These are phyloP conservation scores for Tolypocladium ovalisporum DNA, from an alignment of 2,329 filamentous ascomycete species.

Conservation along the genomic window DNA sequence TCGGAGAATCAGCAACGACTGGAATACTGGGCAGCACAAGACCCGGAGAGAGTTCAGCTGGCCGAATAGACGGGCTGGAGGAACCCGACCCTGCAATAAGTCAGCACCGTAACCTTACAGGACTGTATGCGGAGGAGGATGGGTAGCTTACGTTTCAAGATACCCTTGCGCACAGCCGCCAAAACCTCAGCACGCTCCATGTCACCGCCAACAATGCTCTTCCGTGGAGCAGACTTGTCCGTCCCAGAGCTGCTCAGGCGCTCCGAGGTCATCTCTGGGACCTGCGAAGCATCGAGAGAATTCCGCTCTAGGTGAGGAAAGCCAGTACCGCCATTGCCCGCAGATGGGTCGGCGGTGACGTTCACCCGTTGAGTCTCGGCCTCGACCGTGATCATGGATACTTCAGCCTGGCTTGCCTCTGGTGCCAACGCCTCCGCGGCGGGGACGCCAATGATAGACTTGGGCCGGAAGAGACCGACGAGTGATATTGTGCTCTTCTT, in stretches of 20 bases:
- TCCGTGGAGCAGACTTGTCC: slow-evolving; percentile 54
- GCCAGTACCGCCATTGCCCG: slow-evolving; percentile 59
- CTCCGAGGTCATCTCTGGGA: slow-evolving; percentile 34
- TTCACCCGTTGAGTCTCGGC: slow-evolving; percentile 80
- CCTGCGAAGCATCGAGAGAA: slow-evolving; percentile 56
- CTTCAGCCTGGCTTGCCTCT: slow-evolving; percentile 66
- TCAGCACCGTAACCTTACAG: slow-evolving; percentile 7
- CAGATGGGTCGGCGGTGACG: slow-evolving; percentile 58
- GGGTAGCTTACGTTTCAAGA: slow-evolving; percentile 64
- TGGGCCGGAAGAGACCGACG: slow-evolving; percentile 88
- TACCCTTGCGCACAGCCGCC: slow-evolving; percentile 88
- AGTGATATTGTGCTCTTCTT: slow-evolving; percentile 87
- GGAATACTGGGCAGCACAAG: slow-evolving; percentile 52
- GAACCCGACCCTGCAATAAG: slow-evolving; percentile 34
- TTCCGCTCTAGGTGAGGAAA: slow-evolving; percentile 80
- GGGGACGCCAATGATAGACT: slow-evolving; percentile 74
- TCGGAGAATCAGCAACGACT: slow-evolving; percentile 63
- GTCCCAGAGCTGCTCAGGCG: slow-evolving; percentile 45
- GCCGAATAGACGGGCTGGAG: slow-evolving; percentile 54
- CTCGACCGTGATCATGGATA: slow-evolving; percentile 93
- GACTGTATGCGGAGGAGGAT: neutral
- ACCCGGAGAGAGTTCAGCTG: slow-evolving; percentile 43
- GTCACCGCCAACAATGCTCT: slow-evolving; percentile 86
- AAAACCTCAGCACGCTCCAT: slow-evolving; percentile 84
- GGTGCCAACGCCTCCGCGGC: slow-evolving; percentile 55